A percentile compares a stretch with the other conserved stretches of the same genome.
Evolutionary conservation across 441 rosid species (phyloP).

Genomic region (Populus hybrid): DNA sequence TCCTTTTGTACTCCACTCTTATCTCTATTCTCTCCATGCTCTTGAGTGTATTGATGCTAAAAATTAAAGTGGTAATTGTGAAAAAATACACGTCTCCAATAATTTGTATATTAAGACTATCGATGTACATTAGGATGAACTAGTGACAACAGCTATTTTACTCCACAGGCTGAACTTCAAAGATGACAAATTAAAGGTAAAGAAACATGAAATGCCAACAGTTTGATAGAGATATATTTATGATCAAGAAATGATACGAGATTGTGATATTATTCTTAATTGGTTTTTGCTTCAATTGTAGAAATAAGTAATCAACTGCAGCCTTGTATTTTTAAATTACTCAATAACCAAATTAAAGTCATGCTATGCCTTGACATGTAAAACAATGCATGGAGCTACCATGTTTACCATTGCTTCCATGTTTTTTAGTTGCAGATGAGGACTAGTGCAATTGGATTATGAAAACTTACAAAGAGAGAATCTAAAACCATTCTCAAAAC

Average conservation of each 20-base stretch:
- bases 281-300: neutral
- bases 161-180: neutral
- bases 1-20: neutral
- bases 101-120: neutral
- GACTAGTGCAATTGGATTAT: neutral
- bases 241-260: neutral
- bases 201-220: neutral
- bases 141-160: neutral
- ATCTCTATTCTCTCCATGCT: neutral
- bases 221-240: neutral
- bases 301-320: neutral
- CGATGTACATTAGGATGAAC: neutral
- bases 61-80: neutral
- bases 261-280: neutral
- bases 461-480: neutral
- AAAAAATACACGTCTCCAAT: too few species aligned
- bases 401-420: neutral
- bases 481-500: neutral
- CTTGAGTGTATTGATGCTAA: neutral
- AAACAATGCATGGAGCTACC: neutral
- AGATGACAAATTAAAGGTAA: neutral
- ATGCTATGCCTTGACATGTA: neutral
- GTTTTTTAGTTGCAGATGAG: neutral
- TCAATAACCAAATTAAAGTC: neutral
- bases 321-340: neutral